Conservation (phyloP, 495 filamentous ascomycete genomes). For the Margaritispora aquatica region DNA sequence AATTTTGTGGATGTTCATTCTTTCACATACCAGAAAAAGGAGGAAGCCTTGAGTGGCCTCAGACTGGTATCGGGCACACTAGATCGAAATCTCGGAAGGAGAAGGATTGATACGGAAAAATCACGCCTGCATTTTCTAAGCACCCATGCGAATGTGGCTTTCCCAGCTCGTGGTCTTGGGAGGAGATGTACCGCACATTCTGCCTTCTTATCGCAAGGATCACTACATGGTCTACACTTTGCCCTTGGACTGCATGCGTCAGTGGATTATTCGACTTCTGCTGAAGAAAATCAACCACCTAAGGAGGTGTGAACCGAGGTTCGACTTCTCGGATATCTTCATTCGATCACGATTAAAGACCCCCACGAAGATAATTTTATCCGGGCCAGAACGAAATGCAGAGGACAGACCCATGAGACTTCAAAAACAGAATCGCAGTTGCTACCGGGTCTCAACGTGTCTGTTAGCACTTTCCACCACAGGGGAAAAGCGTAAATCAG, state of each 20-base stretch:
- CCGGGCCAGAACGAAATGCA: not conserved
- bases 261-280: not conserved
- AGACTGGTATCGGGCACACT: too few relatives aligned
- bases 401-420: too few relatives aligned
- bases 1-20: too few relatives aligned
- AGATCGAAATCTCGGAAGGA: too few relatives aligned
- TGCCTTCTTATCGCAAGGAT: not conserved
- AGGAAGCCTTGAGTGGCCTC: too few relatives aligned
- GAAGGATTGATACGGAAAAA: too few relatives aligned
- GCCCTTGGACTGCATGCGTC: not conserved
- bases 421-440: too few relatives aligned
- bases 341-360: not conserved
- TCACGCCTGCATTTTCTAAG: too few relatives aligned
- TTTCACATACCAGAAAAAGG: too few relatives aligned
- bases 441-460: too few relatives aligned
- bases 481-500: not conserved
- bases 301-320: not conserved
- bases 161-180: not conserved
- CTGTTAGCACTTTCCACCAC: not conserved
- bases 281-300: not conserved
- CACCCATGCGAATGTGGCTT: not conserved
- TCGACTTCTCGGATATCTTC: not conserved
- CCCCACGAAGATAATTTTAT: not conserved
- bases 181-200: not conserved
- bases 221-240: not conserved